phyloP scores from a whole-genome alignment of 129 eudicot species.

The Saposhnikovia divaricata region DNA sequence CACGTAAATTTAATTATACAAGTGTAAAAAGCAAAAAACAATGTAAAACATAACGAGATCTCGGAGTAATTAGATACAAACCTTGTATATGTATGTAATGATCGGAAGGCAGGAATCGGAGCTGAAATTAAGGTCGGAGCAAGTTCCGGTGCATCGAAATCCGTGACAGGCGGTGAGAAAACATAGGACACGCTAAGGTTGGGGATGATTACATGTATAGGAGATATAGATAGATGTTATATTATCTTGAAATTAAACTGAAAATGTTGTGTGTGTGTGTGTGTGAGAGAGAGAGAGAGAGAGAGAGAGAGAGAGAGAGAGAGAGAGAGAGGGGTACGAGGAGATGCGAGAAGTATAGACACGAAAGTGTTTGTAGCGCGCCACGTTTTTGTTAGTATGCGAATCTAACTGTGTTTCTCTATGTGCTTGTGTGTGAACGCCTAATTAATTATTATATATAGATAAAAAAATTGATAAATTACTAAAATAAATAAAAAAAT shows the following conservation, averaged over 20 bases:
- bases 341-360: background rate
- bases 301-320: background rate
- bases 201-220: background rate
- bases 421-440: no score
- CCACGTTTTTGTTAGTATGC: no score
- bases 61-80: background rate
- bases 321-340: background rate
- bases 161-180: background rate
- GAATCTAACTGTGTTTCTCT: no score
- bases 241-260: background rate
- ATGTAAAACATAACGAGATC: background rate
- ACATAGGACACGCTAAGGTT: background rate
- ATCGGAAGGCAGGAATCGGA: background rate
- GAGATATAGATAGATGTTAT: background rate
- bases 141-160: constrained; percentile 19
- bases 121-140: constrained; percentile 13
- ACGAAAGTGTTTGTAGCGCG: no score
- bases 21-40: no score
- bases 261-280: background rate
- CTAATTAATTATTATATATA: no score
- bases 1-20: no score
- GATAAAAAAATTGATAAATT: no score
- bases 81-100: background rate
- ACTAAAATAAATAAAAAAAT: no score
- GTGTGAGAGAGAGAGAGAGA: background rate